Evolutionary conservation across 2,329 filamentous ascomycete genomes (phyloP), one percentile per base, ranked within the genome.

Genomic region (Monosporascus sp.): DNA sequence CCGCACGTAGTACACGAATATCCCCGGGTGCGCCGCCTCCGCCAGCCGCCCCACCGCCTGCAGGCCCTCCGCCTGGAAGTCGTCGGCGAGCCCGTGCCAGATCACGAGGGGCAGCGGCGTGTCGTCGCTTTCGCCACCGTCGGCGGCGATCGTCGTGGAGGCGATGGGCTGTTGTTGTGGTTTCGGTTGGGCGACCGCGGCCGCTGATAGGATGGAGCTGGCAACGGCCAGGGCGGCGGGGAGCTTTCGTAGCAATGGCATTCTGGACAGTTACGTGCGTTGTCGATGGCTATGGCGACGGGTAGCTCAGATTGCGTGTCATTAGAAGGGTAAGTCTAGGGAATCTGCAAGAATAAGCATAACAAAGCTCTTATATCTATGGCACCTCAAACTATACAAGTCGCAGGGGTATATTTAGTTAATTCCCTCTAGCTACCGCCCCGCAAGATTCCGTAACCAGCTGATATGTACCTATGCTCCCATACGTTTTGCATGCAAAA

Each of bases 41-140:
- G 87, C 87, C 48, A 97, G 79, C n/a, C 79, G 74, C 58, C 82
- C 88, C 35, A 96, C 79, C 51, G 78, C 70, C 61, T 83, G 80
- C 52, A 97, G 79, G 53, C 92, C 91, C 36, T 91, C 86, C 58
- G 83, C 82, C 50, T 83, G 81, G 74, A 86, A 95, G 69, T 86
- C 81, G 72, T 94, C 89, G 63, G 84, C 85, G 11, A 85, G 76
- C 25, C 83, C 94, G 71, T 99, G 94, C 94, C 94, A 99, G 73
- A 99, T 89, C 55, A 99, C 81, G 37, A 99, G 79, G 1, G 94
- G 94, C 31, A 97, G 81, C 3, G 89, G 90, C n/a, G 81, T 85
- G 60, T 85, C 81, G 65, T 78, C 70, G 48, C 74, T 63, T 41
- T 77, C 70, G 27, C 72, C 71, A 58, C 70, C 58, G 14, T 54